Evolutionary conservation across 805 yeast species (phyloP), one percentile per base, ranked within the genome.

Genomic region (Kluyveromyces aestuarii): DNA sequence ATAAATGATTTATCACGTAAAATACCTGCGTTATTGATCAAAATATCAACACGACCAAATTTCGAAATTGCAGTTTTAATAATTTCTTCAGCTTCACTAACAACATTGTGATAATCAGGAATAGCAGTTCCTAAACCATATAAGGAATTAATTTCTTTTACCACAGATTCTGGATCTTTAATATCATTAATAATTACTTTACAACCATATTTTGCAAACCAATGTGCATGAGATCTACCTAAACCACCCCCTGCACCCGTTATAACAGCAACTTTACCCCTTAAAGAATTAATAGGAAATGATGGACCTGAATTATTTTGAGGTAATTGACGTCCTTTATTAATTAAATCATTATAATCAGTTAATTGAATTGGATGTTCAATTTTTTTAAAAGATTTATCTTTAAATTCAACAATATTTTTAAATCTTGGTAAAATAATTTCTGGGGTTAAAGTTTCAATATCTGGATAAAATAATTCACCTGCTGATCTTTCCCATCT

Each of bases 201-300:
- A 27, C 97, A 97, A 52, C 98, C 99, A 59, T 87, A 87, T 66
- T 78, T 83, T 49, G 95, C 97, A 63, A 85, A 84, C 64, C 79
- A 75, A 45, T 80, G 69, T 3, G 98, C 96, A 70, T 91, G 95
- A 50, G 89, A 85, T 64, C 84, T 81, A 53, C 99, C 99, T 58
- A 91, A 76, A 43, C 99, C 99, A 44, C 86, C 82, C 53, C 96
- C 97, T 40, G 96, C 90, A 54, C 99, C 99, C 16, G 98, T 91
- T 48, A 91, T 80, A 50, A 91, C 77, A 36, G 88, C 96, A 49
- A 91, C 96, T 69, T 86, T 87, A 57, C 74, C 89, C 62, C 80
- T 80, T 63, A 91, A 71, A 27, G 88, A 79, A 13, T 54, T 42
- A 42, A 84, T 74, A 21, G 72, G 67, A 47, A 71, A 71, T 30